Base-by-base conservation (phyloP, 2,329 filamentous ascomycete species). In the Mycosphaerelloides madeirae region DNA sequence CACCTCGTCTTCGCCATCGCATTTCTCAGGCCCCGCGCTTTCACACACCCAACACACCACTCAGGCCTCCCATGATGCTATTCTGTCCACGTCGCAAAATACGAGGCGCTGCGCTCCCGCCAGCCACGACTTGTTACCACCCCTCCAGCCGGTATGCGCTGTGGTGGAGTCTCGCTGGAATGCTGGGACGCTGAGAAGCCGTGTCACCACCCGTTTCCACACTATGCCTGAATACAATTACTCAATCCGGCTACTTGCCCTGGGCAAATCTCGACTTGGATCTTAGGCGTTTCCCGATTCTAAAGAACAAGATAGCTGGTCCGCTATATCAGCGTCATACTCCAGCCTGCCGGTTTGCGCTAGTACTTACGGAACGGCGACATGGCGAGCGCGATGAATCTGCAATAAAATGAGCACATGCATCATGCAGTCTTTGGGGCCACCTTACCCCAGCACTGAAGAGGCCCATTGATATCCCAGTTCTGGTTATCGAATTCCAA, bases 391-490 rank as follows among this genome's bases (percentile, higher is more conserved):
- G 71, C 69, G 48, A 75, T 61, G 58, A 74, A 74, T 15, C 49
- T 52, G 36, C 38, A 38, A 22, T 5, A 41, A 22, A 33, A 45
- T 45, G 18, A 45, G 43, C 29, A 34, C 13, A 15, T 36, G 20
- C 16, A 33, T 18, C 15, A 28, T 3, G 18, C 16, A 15, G 20
- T 4, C 40, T n/a, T 29, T 12, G 25, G 25, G 12, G 15, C 31
- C 36, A 22, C 32, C 36, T 29, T 33, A 49, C 11, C 47, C 61
- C 31, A 75, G 66, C 44, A 74, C 41, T 15, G 65, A 67, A 43
- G 66, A 68, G 41, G 73, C 73, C 73, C 73, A 75, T 52, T 74
- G 71, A 56, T 73, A 73, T 36, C 72, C 72, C 44, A 75, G 53
- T 49, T 57, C 63, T 67, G 64, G 29, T 50, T 3, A 32, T 9